phyloP scores from a whole-genome alignment of 2,329 filamentous ascomycete species.

The Uncinocarpus reesii region DNA sequence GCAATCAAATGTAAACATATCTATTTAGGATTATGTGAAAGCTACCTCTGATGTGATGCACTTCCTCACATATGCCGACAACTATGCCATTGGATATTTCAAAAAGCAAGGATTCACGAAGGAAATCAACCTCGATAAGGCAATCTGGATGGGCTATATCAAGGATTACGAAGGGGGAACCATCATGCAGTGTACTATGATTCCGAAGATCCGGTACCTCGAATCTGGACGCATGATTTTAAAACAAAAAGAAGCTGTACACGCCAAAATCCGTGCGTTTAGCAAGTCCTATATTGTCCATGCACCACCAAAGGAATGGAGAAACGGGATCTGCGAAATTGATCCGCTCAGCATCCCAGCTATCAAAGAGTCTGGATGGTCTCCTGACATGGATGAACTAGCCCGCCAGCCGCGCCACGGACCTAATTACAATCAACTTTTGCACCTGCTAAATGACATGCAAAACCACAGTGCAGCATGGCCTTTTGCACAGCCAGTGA shows the following conservation, averaged over 20 bases:
- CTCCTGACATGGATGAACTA: constrained; percentile 92
- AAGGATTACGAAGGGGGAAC: constrained; percentile 99
- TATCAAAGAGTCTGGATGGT: constrained; percentile 89
- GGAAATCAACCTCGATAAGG: constrained; percentile 83
- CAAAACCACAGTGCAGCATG: constrained; percentile 89
- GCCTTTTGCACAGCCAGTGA: constrained; percentile 91
- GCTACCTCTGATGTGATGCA: constrained; percentile 96
- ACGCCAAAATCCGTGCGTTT: constrained; percentile 87
- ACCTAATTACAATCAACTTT: constrained; percentile 87
- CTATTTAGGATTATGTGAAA: constrained; percentile 70
- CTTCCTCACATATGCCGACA: constrained; percentile 96
- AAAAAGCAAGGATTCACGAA: constrained; percentile 99
- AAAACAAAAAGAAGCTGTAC: constrained; percentile 92
- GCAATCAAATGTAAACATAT: constrained; percentile 1
- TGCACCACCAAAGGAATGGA: constrained; percentile 75
- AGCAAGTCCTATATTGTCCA: constrained; percentile 83
- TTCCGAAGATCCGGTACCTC: constrained; percentile 86
- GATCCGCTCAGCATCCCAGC: constrained; percentile 79
- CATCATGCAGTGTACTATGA: constrained; percentile 98
- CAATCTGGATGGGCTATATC: constrained; percentile 98
- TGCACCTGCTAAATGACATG: constrained; percentile 86
- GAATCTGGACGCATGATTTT: constrained; percentile 87
- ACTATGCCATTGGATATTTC: constrained; percentile 98
- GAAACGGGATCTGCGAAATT: constrained; percentile 60
- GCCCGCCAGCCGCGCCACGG: constrained; percentile 90